Base-by-base conservation (phyloP, 306 rosid genomes). In the Medicago ruthenica region DNA sequence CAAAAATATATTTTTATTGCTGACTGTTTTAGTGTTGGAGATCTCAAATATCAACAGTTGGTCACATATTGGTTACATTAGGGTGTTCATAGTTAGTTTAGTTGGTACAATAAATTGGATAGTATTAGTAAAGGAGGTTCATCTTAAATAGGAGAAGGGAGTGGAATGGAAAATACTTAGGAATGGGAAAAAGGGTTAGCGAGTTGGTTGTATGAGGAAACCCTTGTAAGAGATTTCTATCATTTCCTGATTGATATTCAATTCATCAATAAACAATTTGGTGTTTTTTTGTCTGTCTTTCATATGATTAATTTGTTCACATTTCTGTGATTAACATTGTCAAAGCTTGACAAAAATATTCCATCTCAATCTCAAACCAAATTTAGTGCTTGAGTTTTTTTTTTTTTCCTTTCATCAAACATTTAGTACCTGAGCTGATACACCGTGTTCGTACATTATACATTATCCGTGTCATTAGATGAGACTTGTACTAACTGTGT, bases 331-430 rank as follows among this genome's bases (percentile, higher is more conserved):
- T n/a, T 40, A 66, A 37, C 51, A 17, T 20, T 66, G 24, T 17
- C 48, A 62, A 11, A 17, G 48, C 60, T 76, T 57, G 53, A 71
- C 47, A 66, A 44, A 58, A 36, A 18, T 31, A 47, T 67, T 73
- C 54, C 39, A 67, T 67, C 66, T 60, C 57, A 74, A 74, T 82
- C 67, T 68, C 60, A 39, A 73, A 77, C 27, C 16, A 21, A 54
- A 57, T 67, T 69, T 54, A 54, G 60, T 18, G 31, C 27, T 17
- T 54, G 60, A 18, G 6, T 18, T 50, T 50, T 54, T 18, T 17
- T 20, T 17, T 54, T 54, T 27, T 27, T 27, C 0, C 24, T 54
- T 58, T 21, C 16, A 58, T 58, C n/a, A 58, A 58, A 58, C 63
- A 58, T 21, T 21, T 21, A 21, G 14, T 57, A 10, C 53, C 31